These are phyloP conservation scores for Rutstroemia sp. DNA, from an alignment of 2,329 filamentous ascomycete species.

Conservation along the genomic window DNA sequence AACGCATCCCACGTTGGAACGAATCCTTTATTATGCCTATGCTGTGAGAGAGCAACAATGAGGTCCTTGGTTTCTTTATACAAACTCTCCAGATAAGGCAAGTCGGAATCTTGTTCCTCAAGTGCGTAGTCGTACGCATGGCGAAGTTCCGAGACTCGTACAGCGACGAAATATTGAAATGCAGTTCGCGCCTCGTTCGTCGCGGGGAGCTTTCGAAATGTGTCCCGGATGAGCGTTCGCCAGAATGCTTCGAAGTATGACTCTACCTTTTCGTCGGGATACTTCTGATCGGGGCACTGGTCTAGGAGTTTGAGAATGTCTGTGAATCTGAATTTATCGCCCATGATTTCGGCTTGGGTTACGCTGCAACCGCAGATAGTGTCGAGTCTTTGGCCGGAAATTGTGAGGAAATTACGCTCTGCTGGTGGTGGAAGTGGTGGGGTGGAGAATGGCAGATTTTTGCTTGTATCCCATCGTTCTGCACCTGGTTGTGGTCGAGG, in stretches of 20 bases:
- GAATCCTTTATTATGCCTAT: neutral
- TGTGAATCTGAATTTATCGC: slow-evolving; percentile 1
- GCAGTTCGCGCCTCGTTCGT: neutral
- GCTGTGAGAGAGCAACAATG: neutral
- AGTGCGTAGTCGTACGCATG: neutral
- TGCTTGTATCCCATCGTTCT: slow-evolving; percentile 11
- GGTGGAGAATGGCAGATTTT: neutral
- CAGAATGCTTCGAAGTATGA: slow-evolving; percentile 12
- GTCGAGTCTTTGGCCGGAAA: neutral
- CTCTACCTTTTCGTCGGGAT: neutral
- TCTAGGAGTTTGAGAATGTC: neutral
- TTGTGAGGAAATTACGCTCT: neutral
- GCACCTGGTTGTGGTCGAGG: slow-evolving; percentile 2
- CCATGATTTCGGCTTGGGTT: slow-evolving; percentile 5
- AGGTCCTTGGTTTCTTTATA: neutral
- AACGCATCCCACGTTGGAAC: neutral
- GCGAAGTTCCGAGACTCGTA: neutral
- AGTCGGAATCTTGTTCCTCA: neutral
- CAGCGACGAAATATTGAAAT: slow-evolving; percentile 3
- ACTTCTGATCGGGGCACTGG: neutral
- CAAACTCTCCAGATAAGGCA: neutral
- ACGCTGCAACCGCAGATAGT: neutral
- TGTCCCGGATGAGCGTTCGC: slow-evolving; percentile 13
- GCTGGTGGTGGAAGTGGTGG: neutral
- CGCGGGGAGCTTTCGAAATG: slow-evolving; percentile 5